Conservation (phyloP, 805 yeast genomes). For the Candida sphagnicola region DNA sequence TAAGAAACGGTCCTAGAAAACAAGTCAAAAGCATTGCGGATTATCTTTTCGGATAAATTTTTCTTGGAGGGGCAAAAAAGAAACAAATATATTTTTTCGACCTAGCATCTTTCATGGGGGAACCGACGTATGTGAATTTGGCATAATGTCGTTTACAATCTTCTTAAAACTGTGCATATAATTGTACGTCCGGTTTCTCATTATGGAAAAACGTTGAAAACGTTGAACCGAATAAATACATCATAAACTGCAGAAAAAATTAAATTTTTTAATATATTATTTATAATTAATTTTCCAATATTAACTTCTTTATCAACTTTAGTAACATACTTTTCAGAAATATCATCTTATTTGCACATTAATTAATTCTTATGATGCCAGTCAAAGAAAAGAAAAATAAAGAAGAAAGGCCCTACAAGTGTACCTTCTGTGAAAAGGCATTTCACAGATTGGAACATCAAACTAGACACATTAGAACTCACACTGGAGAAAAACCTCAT, state of each 20-base stretch:
- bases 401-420: conserved; percentile 55
- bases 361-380: neutral
- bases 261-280: neutral
- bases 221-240: neutral
- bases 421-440: conserved; percentile 71
- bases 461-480: conserved; percentile 75
- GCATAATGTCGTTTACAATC: no score
- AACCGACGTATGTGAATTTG: no score
- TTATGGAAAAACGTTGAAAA: neutral
- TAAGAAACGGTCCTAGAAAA: no score
- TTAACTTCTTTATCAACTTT: neutral
- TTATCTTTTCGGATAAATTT: neutral
- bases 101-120: neutral
- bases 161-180: no score
- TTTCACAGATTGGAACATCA: conserved; percentile 76
- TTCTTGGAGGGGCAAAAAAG: neutral
- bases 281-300: neutral
- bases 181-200: no score
- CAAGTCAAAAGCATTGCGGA: no score
- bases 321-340: neutral
- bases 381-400: conserved; percentile 20
- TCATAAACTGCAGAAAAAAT: conserved; percentile 1
- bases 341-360: neutral
- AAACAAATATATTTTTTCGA: neutral
- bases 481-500: conserved; percentile 81